Evolutionary conservation across 805 yeast species (phyloP), one percentile per base, ranked within the genome.

Genomic region (Hemisphaericaspora nanyangensis): DNA sequence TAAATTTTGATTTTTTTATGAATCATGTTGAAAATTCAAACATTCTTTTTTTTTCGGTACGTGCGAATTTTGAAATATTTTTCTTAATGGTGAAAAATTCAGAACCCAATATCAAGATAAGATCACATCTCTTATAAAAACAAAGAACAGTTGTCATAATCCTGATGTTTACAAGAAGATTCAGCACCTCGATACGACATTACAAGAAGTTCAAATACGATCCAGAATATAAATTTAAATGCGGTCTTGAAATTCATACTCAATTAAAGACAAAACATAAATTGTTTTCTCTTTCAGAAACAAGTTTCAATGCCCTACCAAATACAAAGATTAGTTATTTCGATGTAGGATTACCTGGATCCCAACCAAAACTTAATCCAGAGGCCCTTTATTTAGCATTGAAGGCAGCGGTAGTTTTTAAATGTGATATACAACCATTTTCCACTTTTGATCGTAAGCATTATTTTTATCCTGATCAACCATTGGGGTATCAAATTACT

Each of bases 401-500:
- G 29, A 78, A 77, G 49, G 77, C 95, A 1, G 90, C 95, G 0
- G 58, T 75, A 2, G 86, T 93, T 0, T 60, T 90, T 37, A 70
- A 82, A 25, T 76, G 87, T 42, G 55, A 68, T 0, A 71, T 93
- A 12, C 76, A 76, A 42, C 47, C 60, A 0, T 46, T 54, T 6
- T 84, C 91, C 1, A 68, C 81, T 1, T 93, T 93, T 58, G 99
- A 93, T 55, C 70, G 99, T 48, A 93, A 93, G 60, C 99, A 93
- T 58, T 93, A 93, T 58, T 89, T 93, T 60, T 93, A 93, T 58
- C 91, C 90, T 1, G 99, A 93, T 59, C 98, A 93, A 57, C 99
- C 99, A 0, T 62, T 85, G 38, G 99, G 99, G 1, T 93, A 89
- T 61, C 99, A 93, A 58, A 84, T 93, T 35, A 93, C 99, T 0